phyloP scores from a whole-genome alignment of 257 asterid genomes.

The Ligustrum vulgare region DNA sequence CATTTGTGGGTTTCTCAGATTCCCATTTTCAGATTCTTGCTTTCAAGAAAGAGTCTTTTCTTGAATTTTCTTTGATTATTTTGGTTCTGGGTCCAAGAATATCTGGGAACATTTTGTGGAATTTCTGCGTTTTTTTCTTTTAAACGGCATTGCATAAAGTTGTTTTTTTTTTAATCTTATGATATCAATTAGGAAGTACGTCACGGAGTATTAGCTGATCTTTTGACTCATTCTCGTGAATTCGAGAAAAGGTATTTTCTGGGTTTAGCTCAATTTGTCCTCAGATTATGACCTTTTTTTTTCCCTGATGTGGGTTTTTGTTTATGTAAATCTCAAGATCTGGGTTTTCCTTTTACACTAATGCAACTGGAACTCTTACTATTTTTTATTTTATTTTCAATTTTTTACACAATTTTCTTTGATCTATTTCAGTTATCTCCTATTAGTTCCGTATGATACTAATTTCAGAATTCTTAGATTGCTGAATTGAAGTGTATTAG shows the following conservation, averaged over 20 bases:
- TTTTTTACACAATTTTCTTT: background rate
- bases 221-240: slow-evolving; percentile 17
- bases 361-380: background rate
- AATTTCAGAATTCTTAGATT: background rate
- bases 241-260: slow-evolving; percentile 32
- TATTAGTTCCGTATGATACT: too few relatives aligned
- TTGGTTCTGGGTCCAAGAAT: slow-evolving; percentile 26
- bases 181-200: slow-evolving; percentile 23
- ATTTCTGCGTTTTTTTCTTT: slow-evolving; percentile 12
- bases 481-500: slow-evolving; percentile 6
- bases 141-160: slow-evolving; percentile 32
- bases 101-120: slow-evolving; percentile 36
- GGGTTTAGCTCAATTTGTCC: slow-evolving; percentile 34
- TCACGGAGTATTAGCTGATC: slow-evolving; percentile 24
- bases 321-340: slow-evolving; percentile 45
- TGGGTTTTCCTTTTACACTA: slow-evolving; percentile 15
- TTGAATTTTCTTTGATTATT: slow-evolving; percentile 18
- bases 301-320: slow-evolving; percentile 15
- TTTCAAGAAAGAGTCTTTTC: slow-evolving; percentile 13
- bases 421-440: background rate
- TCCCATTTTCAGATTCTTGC: slow-evolving; percentile 39
- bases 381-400: background rate
- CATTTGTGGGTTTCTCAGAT: slow-evolving; percentile 19
- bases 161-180: slow-evolving; percentile 19
- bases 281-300: slow-evolving; percentile 18